Conservation (phyloP, 306 rosid genomes). For the Pyrus pyrifolia region DNA sequence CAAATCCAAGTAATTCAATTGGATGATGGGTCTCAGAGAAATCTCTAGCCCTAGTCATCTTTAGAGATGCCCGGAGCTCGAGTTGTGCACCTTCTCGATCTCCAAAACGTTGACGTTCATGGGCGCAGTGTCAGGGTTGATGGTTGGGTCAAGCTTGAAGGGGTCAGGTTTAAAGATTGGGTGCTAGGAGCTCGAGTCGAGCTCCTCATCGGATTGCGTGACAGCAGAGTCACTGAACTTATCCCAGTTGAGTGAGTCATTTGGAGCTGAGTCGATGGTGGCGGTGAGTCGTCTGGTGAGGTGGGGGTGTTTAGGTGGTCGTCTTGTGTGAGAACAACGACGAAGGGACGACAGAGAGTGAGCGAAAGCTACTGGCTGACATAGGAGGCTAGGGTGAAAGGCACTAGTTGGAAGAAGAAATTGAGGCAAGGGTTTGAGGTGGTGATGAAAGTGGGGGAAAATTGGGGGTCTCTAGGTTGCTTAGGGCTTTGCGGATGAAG, state of each 20-base stretch:
- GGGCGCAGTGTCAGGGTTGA: slow-evolving; percentile 24
- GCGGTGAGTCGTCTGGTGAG: slow-evolving; percentile 37
- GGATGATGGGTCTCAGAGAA: too few species aligned
- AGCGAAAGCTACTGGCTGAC: not conserved
- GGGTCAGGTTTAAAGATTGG: slow-evolving; percentile 67
- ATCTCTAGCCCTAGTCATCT: too few species aligned
- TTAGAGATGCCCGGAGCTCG: slow-evolving; percentile 21
- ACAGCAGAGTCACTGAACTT: slow-evolving; percentile 67
- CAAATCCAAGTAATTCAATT: too few species aligned
- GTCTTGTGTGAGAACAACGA: slow-evolving; percentile 68
- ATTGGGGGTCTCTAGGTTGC: too few species aligned
- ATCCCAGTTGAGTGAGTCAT: slow-evolving; percentile 76
- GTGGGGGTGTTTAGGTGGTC: slow-evolving; percentile 46
- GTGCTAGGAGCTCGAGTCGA: slow-evolving; percentile 39
- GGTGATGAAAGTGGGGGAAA: too few species aligned
- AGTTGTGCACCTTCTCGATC: slow-evolving; percentile 64
- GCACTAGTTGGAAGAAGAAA: too few species aligned
- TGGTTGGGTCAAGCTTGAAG: slow-evolving; percentile 2
- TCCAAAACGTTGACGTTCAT: slow-evolving; percentile 56
- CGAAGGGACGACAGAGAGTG: slow-evolving; percentile 43
- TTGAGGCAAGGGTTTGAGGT: too few species aligned
- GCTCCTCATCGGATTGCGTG: slow-evolving; percentile 59
- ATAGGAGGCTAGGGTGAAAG: too few species aligned
- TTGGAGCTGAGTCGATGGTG: slow-evolving; percentile 25
- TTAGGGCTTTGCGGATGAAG: too few species aligned